Conservation (phyloP, 495 filamentous ascomycete species). For the Daldinia caldariorum region DNA sequence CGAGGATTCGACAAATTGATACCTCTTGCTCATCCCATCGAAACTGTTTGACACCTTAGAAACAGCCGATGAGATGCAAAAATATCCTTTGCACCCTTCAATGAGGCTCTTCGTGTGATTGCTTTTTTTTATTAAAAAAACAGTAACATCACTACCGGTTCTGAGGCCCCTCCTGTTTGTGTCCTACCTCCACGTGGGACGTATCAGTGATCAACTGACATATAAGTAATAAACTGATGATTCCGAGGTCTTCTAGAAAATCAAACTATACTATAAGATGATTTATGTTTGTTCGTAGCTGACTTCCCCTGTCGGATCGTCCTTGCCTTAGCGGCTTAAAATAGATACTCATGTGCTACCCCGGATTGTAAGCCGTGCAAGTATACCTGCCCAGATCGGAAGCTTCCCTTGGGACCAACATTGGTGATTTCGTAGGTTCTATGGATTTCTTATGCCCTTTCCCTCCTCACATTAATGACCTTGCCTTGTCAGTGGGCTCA, state of each 20-base stretch:
- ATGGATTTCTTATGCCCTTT: too few relatives aligned
- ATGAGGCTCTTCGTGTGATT: neutral
- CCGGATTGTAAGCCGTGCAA: neutral
- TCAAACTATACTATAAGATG: neutral
- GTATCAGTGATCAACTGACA: neutral
- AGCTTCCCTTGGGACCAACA: neutral
- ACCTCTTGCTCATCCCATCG: neutral
- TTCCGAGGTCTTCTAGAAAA: too few relatives aligned
- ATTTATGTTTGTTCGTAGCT: conserved; percentile 12
- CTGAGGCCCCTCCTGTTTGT: neutral
- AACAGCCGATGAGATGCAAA: neutral
- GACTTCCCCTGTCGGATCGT: neutral
- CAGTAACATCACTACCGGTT: neutral
- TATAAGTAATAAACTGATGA: too few relatives aligned
- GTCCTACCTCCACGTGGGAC: neutral
- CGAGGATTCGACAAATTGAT: neutral
- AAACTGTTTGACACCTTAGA: neutral
- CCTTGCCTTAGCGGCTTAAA: conserved; percentile 5
- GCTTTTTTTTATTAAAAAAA: too few relatives aligned
- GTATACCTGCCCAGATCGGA: neutral
- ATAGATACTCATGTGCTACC: neutral
- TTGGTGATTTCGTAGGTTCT: neutral
- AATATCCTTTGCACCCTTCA: neutral
- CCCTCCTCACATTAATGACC: conserved; percentile 4
- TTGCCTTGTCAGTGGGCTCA: neutral